Evolutionary conservation across 164 flowering plant species (phyloP).

Genomic region (Warburgia ugandensis): DNA sequence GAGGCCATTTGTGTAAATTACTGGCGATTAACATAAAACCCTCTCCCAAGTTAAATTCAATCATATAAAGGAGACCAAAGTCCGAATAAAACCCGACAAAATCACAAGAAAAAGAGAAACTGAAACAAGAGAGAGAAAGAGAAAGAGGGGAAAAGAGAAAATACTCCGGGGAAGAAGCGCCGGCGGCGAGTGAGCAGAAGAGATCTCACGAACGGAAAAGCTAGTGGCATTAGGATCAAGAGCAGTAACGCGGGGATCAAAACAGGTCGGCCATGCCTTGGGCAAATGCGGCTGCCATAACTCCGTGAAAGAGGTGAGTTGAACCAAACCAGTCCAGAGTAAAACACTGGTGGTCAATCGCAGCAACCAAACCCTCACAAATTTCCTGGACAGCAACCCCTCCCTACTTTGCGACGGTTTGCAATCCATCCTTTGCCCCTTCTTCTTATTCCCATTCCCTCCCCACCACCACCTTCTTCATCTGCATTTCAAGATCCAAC

Average conservation of each 20-base stretch:
- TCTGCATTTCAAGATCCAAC: background rate
- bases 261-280: constrained; percentile 13
- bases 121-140: too few relatives aligned
- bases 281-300: constrained; percentile 14
- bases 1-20: too few relatives aligned
- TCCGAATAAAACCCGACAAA: too few relatives aligned
- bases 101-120: too few relatives aligned
- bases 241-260: constrained; percentile 3
- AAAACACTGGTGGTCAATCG: constrained; percentile 12
- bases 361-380: constrained; percentile 10
- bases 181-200: constrained; percentile 13
- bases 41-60: too few relatives aligned
- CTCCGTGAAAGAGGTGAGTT: constrained; percentile 12
- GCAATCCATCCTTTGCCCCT: background rate
- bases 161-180: constrained; percentile 12
- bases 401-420: constrained; percentile 2
- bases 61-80: too few relatives aligned
- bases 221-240: constrained; percentile 1
- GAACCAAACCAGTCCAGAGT: constrained; percentile 16
- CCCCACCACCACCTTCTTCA: too few relatives aligned
- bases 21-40: too few relatives aligned
- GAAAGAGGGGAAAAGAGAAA: background rate
- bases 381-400: background rate
- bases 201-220: constrained; percentile 4
- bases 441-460: too few relatives aligned